Evolutionary conservation across 2,329 filamentous ascomycete genomes (phyloP).

Genomic region (Pseudopithomyces chartarum): DNA sequence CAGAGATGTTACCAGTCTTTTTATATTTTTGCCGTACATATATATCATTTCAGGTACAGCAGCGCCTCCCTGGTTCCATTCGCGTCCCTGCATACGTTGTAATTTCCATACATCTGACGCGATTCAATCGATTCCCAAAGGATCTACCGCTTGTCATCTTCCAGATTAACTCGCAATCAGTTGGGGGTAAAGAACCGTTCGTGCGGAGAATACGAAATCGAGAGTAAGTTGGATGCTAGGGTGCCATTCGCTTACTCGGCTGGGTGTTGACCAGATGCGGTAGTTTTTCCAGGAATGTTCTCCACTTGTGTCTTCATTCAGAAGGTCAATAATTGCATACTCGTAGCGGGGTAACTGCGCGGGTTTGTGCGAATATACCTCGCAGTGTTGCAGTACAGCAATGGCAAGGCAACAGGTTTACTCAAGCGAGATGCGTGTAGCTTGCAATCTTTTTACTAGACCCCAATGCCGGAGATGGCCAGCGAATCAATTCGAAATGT

Average conservation of each 20-base stretch:
- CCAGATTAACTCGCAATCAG: conserved; percentile 17
- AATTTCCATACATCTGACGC: conserved; percentile 7
- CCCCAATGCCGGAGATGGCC: conserved; percentile 1
- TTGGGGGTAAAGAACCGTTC: background rate
- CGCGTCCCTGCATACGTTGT: conserved; percentile 11
- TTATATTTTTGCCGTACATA: background rate
- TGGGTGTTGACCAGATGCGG: background rate
- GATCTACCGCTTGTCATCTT: background rate
- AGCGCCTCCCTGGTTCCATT: background rate
- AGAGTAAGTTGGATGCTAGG: conserved; percentile 6
- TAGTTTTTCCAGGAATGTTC: background rate
- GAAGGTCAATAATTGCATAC: background rate
- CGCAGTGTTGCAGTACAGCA: conserved; percentile 8
- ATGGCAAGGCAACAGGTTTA: background rate
- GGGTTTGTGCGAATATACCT: background rate
- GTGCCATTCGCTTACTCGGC: conserved; percentile 19
- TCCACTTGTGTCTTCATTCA: background rate
- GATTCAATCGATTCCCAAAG: background rate
- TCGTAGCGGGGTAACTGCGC: background rate
- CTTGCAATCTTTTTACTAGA: conserved; percentile 2
- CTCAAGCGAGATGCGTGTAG: conserved; percentile 15
- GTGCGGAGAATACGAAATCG: background rate
- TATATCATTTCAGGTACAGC: background rate
- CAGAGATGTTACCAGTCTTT: background rate
- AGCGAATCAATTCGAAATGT: background rate